Percentiles rank a stretch among this genome's conserved stretches.
Conservation (phyloP, 495 filamentous ascomycete genomes). For the Hypoxylon cercidicola region DNA sequence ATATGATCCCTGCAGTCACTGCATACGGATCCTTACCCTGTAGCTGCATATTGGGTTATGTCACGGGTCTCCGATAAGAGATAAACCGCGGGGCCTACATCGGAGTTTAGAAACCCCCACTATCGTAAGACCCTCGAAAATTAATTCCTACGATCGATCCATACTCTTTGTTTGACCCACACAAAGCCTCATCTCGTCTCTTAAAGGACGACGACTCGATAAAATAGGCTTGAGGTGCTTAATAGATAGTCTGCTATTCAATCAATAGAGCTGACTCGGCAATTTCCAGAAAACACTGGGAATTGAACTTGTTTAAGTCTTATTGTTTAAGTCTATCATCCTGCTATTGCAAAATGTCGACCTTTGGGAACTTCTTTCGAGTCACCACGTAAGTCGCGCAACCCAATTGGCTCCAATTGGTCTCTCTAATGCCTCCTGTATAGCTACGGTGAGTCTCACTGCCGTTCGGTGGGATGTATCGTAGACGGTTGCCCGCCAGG, state of each 20-base stretch:
- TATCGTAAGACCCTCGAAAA: conserved; percentile 22
- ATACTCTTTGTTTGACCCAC: conserved; percentile 29
- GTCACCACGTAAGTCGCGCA: conserved; percentile 78
- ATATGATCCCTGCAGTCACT: not conserved
- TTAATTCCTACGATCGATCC: conserved; percentile 5
- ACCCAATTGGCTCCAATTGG: conserved; percentile 9
- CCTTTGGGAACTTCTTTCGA: conserved; percentile 85
- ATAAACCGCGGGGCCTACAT: conserved; percentile 32
- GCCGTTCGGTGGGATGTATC: conserved; percentile 89
- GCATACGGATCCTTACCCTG: no score
- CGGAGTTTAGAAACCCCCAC: conserved; percentile 21
- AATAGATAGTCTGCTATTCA: not conserved
- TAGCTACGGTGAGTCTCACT: conserved; percentile 92
- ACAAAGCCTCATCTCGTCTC: conserved; percentile 27
- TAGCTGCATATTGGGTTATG: no score
- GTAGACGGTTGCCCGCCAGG: conserved; percentile 91
- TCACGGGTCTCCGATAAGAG: conserved; percentile 10
- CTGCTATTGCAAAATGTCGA: conserved; percentile 72
- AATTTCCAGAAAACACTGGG: not conserved
- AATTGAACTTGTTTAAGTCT: not conserved
- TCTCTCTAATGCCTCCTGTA: conserved; percentile 24
- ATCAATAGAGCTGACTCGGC: not conserved
- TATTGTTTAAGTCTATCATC: not conserved
- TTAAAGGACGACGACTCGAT: conserved; percentile 11
- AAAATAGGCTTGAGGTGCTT: not conserved